Conservation (phyloP, 225 moss, liverwort and hornwort genomes). For the Pleurozium schreberi region DNA sequence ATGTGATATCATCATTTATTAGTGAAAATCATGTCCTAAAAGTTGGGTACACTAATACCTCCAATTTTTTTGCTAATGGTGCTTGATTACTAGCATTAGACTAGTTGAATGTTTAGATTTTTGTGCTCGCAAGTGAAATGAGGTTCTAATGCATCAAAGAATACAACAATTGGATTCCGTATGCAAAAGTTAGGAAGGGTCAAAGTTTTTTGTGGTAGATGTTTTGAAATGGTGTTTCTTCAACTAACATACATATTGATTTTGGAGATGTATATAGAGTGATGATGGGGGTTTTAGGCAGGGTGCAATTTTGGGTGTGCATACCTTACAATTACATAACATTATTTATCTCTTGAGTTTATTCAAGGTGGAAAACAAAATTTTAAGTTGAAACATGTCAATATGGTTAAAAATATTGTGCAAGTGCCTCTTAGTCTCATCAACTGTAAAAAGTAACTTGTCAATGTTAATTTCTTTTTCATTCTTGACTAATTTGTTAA, state of each 20-base stretch:
- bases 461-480: neutral
- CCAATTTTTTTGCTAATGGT: rapidly evolving
- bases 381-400: neutral
- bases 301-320: rapidly evolving
- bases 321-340: neutral
- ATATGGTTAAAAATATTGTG: no score
- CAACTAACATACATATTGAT: neutral
- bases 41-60: rapidly evolving
- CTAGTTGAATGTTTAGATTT: neutral
- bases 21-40: neutral
- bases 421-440: rapidly evolving
- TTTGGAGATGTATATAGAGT: neutral
- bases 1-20: neutral
- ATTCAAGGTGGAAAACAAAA: neutral
- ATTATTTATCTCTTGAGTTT: neutral
- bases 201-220: neutral
- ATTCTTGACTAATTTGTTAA: neutral
- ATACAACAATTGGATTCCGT: rapidly evolving
- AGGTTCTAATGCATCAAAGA: rapidly evolving
- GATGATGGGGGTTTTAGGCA: neutral
- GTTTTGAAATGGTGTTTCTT: rapidly evolving
- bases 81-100: rapidly evolving
- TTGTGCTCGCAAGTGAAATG: neutral
- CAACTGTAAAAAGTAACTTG: neutral
- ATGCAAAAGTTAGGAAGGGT: neutral